A percentile compares a stretch with the other conserved stretches of the same genome.
Evolutionary conservation across 495 filamentous ascomycete species (phyloP).

Genomic region (Xylaria longipes): DNA sequence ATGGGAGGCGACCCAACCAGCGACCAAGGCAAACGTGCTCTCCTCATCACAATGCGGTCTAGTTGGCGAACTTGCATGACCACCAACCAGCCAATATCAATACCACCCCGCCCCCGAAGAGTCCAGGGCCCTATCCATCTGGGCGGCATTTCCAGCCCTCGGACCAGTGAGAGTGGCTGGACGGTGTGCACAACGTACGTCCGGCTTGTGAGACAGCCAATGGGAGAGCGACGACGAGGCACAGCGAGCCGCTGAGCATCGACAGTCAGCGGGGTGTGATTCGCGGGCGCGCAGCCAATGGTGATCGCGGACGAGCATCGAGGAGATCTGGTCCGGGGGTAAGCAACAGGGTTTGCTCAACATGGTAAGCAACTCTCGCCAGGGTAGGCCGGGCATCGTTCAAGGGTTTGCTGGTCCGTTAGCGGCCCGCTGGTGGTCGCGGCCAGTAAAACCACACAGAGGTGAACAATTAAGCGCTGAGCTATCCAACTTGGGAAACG

Average conservation of each 20-base stretch:
- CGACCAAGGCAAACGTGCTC: constrained; percentile 8
- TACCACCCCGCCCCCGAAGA: constrained; percentile 33
- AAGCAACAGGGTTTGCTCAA: constrained; percentile 1
- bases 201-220: constrained; percentile 30
- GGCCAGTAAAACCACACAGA: constrained; percentile 16
- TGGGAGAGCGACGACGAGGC: constrained; percentile 25
- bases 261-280: constrained; percentile 32
- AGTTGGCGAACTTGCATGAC: constrained; percentile 18
- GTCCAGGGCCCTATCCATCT: constrained; percentile 31
- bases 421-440: constrained; percentile 13
- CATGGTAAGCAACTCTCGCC: neutral
- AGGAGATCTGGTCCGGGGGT: neutral
- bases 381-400: neutral
- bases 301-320: constrained; percentile 26
- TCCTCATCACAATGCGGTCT: constrained; percentile 12
- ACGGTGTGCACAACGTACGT: constrained; percentile 42
- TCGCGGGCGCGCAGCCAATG: constrained; percentile 32
- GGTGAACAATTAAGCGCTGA: constrained; percentile 27
- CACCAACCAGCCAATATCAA: constrained; percentile 31
- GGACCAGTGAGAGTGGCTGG: constrained; percentile 39
- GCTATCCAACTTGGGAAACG: constrained; percentile 24
- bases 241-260: constrained; percentile 37
- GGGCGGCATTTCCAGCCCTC: constrained; percentile 38
- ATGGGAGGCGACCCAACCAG: constrained; percentile 19
- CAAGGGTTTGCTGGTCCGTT: constrained; percentile 21